Evolutionary conservation across 202 grass and related monocot species (phyloP).

Genomic region (Saccharum hybrid): DNA sequence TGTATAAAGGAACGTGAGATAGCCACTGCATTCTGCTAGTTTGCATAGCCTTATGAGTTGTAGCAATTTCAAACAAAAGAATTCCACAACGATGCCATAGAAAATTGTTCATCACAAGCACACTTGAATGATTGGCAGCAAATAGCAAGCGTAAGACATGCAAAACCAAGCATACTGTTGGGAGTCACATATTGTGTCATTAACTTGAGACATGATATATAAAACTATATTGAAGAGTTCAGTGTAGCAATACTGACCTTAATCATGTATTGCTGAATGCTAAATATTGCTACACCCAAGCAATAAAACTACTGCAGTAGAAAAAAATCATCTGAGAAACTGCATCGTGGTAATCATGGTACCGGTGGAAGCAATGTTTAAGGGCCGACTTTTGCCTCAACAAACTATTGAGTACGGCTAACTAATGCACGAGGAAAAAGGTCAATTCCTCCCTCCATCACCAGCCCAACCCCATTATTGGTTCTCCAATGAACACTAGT

Average conservation of each 20-base stretch:
- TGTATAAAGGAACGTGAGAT: neutral
- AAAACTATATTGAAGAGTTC: neutral
- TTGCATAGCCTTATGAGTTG: constrained; percentile 10
- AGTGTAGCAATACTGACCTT: neutral
- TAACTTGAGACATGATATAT: constrained; percentile 1
- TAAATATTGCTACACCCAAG: neutral
- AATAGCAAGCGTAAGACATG: neutral
- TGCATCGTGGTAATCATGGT: neutral
- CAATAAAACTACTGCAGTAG: constrained; percentile 11
- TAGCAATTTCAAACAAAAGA: neutral
- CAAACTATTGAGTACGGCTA: neutral
- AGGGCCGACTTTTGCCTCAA: neutral
- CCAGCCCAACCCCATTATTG: neutral
- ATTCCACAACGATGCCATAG: neutral
- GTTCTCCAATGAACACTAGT: neutral
- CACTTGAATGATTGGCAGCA: neutral
- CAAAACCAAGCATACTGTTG: neutral
- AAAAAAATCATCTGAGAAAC: neutral
- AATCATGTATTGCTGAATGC: constrained; percentile 15
- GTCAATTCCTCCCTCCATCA: constrained; percentile 21
- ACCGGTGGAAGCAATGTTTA: constrained; percentile 1
- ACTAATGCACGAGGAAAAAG: neutral
- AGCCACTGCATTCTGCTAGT: neutral
- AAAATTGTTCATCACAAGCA: constrained; percentile 2
- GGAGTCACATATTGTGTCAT: neutral